These are phyloP conservation scores for Hapsidospora chrysogenum DNA, from an alignment of 495 filamentous ascomycete genomes.

Conservation along the genomic window DNA sequence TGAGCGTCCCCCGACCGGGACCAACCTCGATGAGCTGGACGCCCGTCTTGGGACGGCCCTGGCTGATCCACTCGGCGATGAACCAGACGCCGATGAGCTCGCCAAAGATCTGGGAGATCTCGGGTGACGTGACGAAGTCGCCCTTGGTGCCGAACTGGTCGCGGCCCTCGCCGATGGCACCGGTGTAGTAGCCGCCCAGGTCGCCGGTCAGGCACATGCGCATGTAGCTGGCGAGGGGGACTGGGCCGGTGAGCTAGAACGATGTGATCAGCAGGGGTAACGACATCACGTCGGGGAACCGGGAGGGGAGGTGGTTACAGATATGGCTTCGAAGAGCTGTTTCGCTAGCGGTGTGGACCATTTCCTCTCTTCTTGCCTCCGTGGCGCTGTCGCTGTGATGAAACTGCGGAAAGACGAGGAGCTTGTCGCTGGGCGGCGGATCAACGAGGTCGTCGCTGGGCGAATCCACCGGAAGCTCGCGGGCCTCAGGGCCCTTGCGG, in stretches of 20 bases:
- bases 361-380: slow-evolving; percentile 21
- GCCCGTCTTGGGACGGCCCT: slow-evolving; percentile 51
- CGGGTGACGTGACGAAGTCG: slow-evolving; percentile 92
- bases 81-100: slow-evolving; percentile 91
- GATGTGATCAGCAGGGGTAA: background rate
- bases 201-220: slow-evolving; percentile 90
- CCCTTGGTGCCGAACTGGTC: slow-evolving; percentile 84
- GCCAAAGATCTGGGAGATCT: slow-evolving; percentile 94
- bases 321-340: slow-evolving; percentile 66
- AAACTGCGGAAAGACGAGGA: too few species aligned
- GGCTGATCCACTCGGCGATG: slow-evolving; percentile 87
- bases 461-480: too few species aligned
- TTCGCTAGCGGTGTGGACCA: slow-evolving; percentile 90
- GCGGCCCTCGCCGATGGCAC: slow-evolving; percentile 37
- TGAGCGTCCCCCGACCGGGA: slow-evolving; percentile 85
- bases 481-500: too few species aligned
- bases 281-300: background rate
- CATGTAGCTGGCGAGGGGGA: slow-evolving; percentile 89
- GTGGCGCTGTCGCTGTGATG: background rate
- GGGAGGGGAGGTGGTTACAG: slow-evolving; percentile 26
- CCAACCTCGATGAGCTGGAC: slow-evolving; percentile 87
- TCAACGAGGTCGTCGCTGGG: too few species aligned
- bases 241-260: slow-evolving; percentile 59
- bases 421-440: too few species aligned
- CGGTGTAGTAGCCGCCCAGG: slow-evolving; percentile 88